Evolutionary conservation across 2,329 filamentous ascomycete genomes (phyloP), one percentile per base, ranked within the genome.

Genomic region (Colletotrichum sp.): DNA sequence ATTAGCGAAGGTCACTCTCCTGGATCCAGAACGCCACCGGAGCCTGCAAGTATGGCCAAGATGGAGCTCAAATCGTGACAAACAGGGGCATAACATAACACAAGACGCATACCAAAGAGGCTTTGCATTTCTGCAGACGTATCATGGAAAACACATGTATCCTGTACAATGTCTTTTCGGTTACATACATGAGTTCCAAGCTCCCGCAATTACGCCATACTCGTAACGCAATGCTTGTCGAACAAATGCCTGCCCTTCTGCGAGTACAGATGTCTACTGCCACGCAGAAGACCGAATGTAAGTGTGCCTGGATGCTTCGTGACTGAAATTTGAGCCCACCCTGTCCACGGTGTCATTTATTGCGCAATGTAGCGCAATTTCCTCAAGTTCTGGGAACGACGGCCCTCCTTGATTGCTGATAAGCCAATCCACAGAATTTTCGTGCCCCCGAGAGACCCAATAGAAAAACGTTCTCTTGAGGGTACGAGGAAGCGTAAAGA

Each of bases 31-130:
- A 77, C 72, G 8, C 77, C 77, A 4, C 77, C 77, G 3, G 55
- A 71, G 21, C 77, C 72, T 6, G 26, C 72, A 18, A 26, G 68
- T 18, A 15, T 32, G 6, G 77, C 75, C 30, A 77, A 78, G 43
- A 30, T 52, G 24, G 10, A 67, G 12, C 9, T 65, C 21, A 28
- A 65, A 26, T n/a, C 18, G 5, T n/a, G 18, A 48, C 18, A 12
- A 48, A 43, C 5, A 3, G 3, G 9, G 38, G 18, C 2, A 48
- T n/a, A 2, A n/a, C 18, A 48, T 0, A n/a, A n/a, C 38, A 48
- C 9, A 3, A 48, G 38, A n/a, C 9, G 18, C 38, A 48, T 12
- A 48, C 3, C 18, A 48, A 6, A 48, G 9, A 48, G 18, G 6
- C 6, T 21, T 21, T n/a, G 18, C 6, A 48, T 48, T 52, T 21